Evolutionary conservation across 2,329 filamentous ascomycete species (phyloP), one percentile per base, ranked within the genome.

Genomic region (Aspergillus quadricinctus): DNA sequence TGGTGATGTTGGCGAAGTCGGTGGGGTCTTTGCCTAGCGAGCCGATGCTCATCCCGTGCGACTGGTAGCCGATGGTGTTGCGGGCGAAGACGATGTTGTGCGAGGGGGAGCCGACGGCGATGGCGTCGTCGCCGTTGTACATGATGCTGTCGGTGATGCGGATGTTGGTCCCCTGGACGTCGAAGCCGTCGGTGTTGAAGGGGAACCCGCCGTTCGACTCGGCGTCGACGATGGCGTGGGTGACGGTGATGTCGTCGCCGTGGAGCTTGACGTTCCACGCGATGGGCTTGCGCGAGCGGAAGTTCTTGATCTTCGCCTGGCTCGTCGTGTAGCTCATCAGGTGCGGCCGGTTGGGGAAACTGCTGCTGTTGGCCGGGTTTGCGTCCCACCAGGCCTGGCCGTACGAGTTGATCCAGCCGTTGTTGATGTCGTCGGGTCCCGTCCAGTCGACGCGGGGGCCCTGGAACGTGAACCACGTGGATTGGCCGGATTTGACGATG

Each of bases 361-460:
- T 76, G 23, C 74, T 74, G 41, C 68, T 69, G 35, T 74, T 73
- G 6, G 64, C 59, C 2, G 71, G 69, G 57, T 78, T 79, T 6
- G 71, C 67, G 52, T 78, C 75, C 76, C 76, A 79, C 77, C 77
- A 78, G 1, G 68, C 66, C 60, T 78, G 76, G 25, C 77, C 77
- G 51, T 78, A 75, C 2, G 74, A 77, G 54, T 77, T 70, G 58
- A 79, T 77, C 75, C 76, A 78, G 53, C 77, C 75, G n/a, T 67
- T 65, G 35, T 68, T 67, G 41, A 74, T 64, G 55, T 76, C 69
- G 6, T 63, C 55, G 1, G 72, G 71, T 4, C 74, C 74, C 7
- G 67, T 63, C 52, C 46, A 66, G 49, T 66, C 64, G 37, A 67
- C 58, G 3, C 51, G 50, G 11, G 64, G 62, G 1, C 65, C 65